Base-by-base conservation (phyloP, 164 flowering plant genomes). In the Stephania japonica region DNA sequence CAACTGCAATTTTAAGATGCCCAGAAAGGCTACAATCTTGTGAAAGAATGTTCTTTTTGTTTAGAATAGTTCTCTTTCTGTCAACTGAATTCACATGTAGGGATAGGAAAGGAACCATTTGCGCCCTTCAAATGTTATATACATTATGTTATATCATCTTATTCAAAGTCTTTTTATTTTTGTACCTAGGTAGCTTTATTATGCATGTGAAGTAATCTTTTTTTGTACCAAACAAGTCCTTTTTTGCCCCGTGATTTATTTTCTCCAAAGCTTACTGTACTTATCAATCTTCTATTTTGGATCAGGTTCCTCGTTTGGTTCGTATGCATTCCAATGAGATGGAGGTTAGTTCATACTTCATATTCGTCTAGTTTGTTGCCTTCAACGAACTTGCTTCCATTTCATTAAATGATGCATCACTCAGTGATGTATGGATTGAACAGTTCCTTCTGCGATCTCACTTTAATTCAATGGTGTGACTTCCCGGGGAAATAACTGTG, bases 301-400 rank as follows among this genome's bases (percentile, higher is more conserved):
- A 79, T 27, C 84, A 96, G 99, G 89, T 96, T 79, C 99, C 99
- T 79, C 99, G 98, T 61, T 81, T 96, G 82, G 97, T 91, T 69
- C 90, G 99, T 75, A 90, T 96, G 99, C 99, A 96, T 83, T 89
- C 99, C 23, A 75, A 93, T 86, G 99, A 96, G 73, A 93, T 96
- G 99, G 98, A 96, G 99, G 98, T 93, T 72, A 66, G 93, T 75
- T 74, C 12, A 6, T 7, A 56, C 23, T 56, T 56, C 21, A 16
- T 56, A 13, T 56, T 19, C 62, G 10, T 44, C 14, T 1, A 44
- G 7, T 32, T 32, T 44, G 50, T 8, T 44, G 50, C 50, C 50
- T 44, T 1, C 12, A 8, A 13, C 50, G 50, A 44, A 44, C 50
- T 44, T 44, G 50, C 50, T 44, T 44, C 50, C 50, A 13, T 44